These are phyloP conservation scores for Mycena maculata DNA, from an alignment of 768 basidiomycete species.

Conservation along the genomic window DNA sequence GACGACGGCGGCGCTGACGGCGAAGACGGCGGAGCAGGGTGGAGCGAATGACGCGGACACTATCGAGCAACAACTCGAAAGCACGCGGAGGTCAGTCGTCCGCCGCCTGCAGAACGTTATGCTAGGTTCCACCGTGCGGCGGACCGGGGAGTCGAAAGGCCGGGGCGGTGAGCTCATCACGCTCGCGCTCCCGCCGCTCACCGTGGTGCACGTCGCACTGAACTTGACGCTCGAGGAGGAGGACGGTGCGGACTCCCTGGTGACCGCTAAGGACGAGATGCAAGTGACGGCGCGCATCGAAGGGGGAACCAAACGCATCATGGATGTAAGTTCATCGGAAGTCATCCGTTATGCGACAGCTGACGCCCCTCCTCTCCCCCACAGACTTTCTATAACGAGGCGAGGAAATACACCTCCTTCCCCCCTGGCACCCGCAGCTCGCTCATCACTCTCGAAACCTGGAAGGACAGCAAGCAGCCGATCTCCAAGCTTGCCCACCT, in stretches of 20 bases:
- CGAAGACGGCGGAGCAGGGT: neutral
- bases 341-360: too few relatives aligned
- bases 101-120: neutral
- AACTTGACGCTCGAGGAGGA: neutral
- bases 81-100: too few relatives aligned
- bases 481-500: neutral
- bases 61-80: too few relatives aligned
- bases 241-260: neutral
- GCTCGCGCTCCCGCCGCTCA: neutral
- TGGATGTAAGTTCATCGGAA: too few relatives aligned
- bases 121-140: neutral
- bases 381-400: too few relatives aligned
- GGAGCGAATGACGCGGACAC: too few relatives aligned
- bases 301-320: neutral
- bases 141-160: neutral
- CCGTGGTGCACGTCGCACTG: neutral
- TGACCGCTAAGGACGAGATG: neutral
- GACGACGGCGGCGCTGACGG: neutral
- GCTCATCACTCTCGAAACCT: too few relatives aligned
- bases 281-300: neutral
- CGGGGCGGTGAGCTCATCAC: neutral
- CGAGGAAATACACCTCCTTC: too few relatives aligned
- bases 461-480: neutral
- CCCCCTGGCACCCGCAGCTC: too few relatives aligned
- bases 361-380: too few relatives aligned